These are phyloP conservation scores for Phytophthora podocarpi DNA, from an alignment of 352 stramenopile species.

Conservation along the genomic window DNA sequence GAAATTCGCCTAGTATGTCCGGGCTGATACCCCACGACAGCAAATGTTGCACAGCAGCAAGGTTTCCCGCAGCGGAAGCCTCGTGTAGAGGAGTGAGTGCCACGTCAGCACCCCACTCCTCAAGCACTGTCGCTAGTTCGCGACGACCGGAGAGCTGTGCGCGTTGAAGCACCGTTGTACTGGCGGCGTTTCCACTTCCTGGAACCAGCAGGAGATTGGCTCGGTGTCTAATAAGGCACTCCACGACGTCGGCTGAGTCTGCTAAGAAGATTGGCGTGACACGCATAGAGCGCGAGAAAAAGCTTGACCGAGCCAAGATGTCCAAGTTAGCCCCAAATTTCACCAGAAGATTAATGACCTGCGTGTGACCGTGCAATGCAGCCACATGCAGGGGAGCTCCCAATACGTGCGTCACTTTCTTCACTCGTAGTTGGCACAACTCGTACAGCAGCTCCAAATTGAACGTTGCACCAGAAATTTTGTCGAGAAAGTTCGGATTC, in stretches of 20 bases:
- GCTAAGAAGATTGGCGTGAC: conserved; percentile 76
- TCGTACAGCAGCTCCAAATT: conserved; percentile 71
- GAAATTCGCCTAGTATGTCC: conserved; percentile 75
- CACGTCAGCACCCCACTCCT: conserved; percentile 80
- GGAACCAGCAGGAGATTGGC: conserved; percentile 78
- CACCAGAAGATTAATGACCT: conserved; percentile 68
- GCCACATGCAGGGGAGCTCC: conserved; percentile 73
- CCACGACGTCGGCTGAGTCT: conserved; percentile 73
- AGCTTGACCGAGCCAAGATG: conserved; percentile 59
- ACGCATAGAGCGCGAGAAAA: conserved; percentile 69
- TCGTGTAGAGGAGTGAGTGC: conserved; percentile 80
- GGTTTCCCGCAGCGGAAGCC: conserved; percentile 59
- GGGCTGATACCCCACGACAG: conserved; percentile 59
- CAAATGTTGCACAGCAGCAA: conserved; percentile 55
- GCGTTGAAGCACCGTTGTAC: conserved; percentile 75
- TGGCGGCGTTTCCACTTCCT: conserved; percentile 62
- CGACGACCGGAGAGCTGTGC: conserved; percentile 63
- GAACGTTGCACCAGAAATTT: conserved; percentile 67
- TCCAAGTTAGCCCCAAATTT: conserved; percentile 66
- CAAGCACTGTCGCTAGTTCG: conserved; percentile 60
- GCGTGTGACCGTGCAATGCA: conserved; percentile 64
- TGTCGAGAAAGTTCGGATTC: conserved; percentile 80
- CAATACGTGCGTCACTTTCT: conserved; percentile 71
- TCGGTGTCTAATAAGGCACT: conserved; percentile 61
- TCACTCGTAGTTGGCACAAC: conserved; percentile 64